Conservation (phyloP, 176 grass and related monocot species). For the Triticum aestivum region IWGSC_CS_RefSeq_v2.1 NC_057797.1:623548042-623548541, state of each 20-base stretch:
- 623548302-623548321: neutral
- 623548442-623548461: no score
- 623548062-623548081: constrained; percentile 25
- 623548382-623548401: no score
- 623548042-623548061: constrained; percentile 33
- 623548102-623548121: constrained; percentile 30
- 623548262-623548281: constrained; percentile 2
- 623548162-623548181: constrained; percentile 36
- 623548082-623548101: constrained; percentile 25
- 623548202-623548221: constrained; percentile 15
- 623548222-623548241: neutral
- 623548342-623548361: neutral
- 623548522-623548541: neutral
- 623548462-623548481: no score
- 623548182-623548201: constrained; percentile 32
- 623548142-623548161: constrained; percentile 31
- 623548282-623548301: neutral
- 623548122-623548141: constrained; percentile 24
- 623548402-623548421: no score
- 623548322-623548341: neutral
- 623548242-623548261: neutral
- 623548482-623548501: neutral
- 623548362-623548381: no score
- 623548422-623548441: no score
- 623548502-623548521: neutral